Percentiles rank a stretch among this genome's conserved stretches.
These are phyloP conservation scores for Sugiyamaella valdiviana DNA, from an alignment of 805 yeast species.

Conservation along the genomic window DNA sequence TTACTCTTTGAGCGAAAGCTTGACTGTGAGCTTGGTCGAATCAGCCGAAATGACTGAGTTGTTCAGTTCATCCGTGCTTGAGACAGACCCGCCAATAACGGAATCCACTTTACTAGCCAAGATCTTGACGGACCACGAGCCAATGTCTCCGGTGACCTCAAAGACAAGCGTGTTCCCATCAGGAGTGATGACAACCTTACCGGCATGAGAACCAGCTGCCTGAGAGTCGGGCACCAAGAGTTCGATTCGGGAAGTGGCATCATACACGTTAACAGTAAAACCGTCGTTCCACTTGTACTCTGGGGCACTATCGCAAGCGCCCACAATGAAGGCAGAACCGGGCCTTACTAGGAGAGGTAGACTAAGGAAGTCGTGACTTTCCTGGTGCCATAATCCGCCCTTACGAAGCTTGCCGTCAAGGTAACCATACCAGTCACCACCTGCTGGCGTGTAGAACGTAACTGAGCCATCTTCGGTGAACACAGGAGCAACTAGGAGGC, in stretches of 20 bases:
- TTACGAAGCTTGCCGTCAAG: slow-evolving; percentile 32
- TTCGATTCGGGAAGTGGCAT: slow-evolving; percentile 10
- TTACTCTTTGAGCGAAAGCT: background rate
- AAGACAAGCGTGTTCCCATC: background rate
- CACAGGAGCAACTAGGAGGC: slow-evolving; percentile 34
- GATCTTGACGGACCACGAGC: background rate
- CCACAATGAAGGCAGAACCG: slow-evolving; percentile 25
- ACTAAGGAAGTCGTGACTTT: slow-evolving; percentile 31
- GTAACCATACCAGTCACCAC: slow-evolving; percentile 36
- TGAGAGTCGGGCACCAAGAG: slow-evolving; percentile 29
- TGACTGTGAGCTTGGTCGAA: background rate
- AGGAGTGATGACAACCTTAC: slow-evolving; percentile 14
- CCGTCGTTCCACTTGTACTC: slow-evolving; percentile 32
- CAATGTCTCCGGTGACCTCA: background rate
- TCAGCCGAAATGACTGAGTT: slow-evolving; percentile 40
- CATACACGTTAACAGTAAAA: slow-evolving; percentile 29
- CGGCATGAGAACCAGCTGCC: slow-evolving; percentile 23
- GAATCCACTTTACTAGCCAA: background rate
- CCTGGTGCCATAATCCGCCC: slow-evolving; percentile 28
- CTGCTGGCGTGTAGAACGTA: slow-evolving; percentile 29
- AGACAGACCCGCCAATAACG: background rate
- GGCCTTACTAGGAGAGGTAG: slow-evolving; percentile 32
- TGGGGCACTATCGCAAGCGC: background rate
- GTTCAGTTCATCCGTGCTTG: slow-evolving; percentile 60
- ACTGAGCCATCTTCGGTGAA: slow-evolving; percentile 32